Base-by-base conservation (phyloP, 1,284 basidiomycete genomes). In the Flammula alnicola region DNA sequence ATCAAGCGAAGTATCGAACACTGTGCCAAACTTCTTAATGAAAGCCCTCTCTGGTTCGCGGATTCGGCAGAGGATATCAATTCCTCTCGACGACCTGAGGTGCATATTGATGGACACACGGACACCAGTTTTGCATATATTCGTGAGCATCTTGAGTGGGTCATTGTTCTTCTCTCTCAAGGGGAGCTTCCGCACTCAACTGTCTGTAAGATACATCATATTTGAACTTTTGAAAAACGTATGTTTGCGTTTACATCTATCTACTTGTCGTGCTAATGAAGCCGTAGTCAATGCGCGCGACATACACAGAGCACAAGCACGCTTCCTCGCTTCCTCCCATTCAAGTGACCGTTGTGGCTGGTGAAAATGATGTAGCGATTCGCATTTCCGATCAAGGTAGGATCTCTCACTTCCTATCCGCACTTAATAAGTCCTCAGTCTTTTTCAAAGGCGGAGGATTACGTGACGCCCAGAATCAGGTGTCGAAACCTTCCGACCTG, bases 141-240 rank as follows among this genome's bases (percentile, higher is more conserved):
- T 55, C 80, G 83, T 30, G 93, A 95, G 64, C 93, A 96, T 68
- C 74, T 96, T 41, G 93, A 93, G 84, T 89, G 57, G 63, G 80
- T 68, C 23, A 22, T 14, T 40, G 6, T 17, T 12, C 5, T 43
- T 8, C 3, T 29, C 14, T 11, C 19, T 27, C 23, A 7, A 11
- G 5, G 26, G 35, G 4, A 17, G 11, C 40, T 49, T n/a, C n/a
- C n/a, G n/a, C n/a, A n/a, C n/a, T n/a, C n/a, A 11, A 42, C 29
- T 31, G 0, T 11, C 25, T 5, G 30, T 90, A 53, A 90, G 88
- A 65, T 96, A 95, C 64, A 91, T 95, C 51, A 69, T 95, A 10
- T 95, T 95, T 60, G 93, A 96, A 63, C 67, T 96, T 19, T 63
- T 95, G 58, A 95, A 95, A 67, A 94, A 95, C 63, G 91, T 90